Conservation (phyloP, 176 grass and related monocot genomes). For the Bonia amplexicaulis region DNA sequence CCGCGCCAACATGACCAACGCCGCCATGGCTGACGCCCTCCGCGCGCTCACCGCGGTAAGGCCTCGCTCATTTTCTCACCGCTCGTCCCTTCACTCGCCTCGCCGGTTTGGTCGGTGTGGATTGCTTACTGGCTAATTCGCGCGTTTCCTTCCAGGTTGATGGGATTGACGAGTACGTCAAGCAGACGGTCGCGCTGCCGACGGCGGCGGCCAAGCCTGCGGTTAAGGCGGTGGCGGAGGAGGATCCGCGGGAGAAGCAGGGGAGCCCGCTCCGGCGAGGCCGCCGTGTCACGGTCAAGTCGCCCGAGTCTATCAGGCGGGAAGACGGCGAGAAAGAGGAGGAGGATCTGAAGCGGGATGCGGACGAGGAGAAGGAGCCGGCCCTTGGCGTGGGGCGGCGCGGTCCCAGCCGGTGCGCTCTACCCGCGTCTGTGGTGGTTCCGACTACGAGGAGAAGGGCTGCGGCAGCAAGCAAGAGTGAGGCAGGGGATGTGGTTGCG, state of each 20-base stretch:
- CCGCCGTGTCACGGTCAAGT: background rate
- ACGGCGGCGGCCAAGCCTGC: background rate
- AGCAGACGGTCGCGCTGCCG: background rate
- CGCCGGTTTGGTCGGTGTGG: background rate
- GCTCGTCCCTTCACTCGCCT: background rate
- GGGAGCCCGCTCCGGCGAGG: slow-evolving; percentile 9
- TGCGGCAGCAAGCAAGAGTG: background rate
- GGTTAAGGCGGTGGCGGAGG: background rate
- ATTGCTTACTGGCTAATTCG: background rate
- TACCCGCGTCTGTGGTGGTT: background rate
- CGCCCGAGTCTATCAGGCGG: background rate
- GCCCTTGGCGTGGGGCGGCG: background rate
- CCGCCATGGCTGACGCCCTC: slow-evolving; percentile 84
- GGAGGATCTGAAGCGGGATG: background rate
- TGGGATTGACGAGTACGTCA: slow-evolving; percentile 18
- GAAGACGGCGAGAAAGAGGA: background rate
- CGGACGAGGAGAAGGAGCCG: background rate
- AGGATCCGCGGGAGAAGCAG: background rate
- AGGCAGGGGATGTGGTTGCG: background rate
- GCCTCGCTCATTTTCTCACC: background rate
- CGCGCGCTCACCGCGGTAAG: slow-evolving; percentile 47
- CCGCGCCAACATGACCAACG: slow-evolving; percentile 72
- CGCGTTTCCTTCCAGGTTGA: background rate
- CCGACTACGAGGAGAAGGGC: slow-evolving; percentile 10
- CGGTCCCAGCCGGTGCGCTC: background rate